These are phyloP conservation scores for Taxillus chinensis DNA, from an alignment of 164 flowering plant species.

Conservation along the genomic window DNA sequence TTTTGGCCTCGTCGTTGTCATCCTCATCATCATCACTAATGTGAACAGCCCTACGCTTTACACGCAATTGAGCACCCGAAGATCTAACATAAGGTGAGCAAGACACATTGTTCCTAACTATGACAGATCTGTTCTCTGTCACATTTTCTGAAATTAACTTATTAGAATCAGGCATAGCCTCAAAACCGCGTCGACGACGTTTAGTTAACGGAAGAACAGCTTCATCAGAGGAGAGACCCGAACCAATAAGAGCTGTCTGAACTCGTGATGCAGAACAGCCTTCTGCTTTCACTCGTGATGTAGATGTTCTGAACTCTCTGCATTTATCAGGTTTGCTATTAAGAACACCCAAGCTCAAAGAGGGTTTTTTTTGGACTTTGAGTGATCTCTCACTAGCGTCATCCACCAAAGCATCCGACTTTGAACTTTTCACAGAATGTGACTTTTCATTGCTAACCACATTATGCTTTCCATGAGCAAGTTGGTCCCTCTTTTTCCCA, in stretches of 20 bases:
- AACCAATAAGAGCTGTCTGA: conserved; percentile 12
- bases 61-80: conserved; percentile 18
- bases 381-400: conserved; percentile 18
- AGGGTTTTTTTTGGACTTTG: conserved; percentile 19
- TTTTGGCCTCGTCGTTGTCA: conserved; percentile 26
- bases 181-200: conserved; percentile 39
- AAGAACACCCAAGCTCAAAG: background rate
- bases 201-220: conserved; percentile 43
- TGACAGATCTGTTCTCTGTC: conserved; percentile 11
- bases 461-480: conserved; percentile 24
- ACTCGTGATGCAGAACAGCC: conserved; percentile 14
- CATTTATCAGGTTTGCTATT: conserved; percentile 7
- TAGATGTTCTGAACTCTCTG: conserved; percentile 18
- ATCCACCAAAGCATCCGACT: conserved; percentile 15
- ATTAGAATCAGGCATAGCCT: conserved; percentile 36
- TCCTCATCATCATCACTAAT: conserved; percentile 6
- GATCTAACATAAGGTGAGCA: conserved; percentile 16
- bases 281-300: conserved; percentile 23
- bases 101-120: conserved; percentile 21
- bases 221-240: conserved; percentile 36
- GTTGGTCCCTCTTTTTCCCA: conserved; percentile 22
- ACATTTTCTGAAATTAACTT: conserved; percentile 19
- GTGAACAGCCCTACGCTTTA: conserved; percentile 55
- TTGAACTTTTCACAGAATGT: conserved; percentile 34
- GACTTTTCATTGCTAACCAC: conserved; percentile 22